phyloP scores from a whole-genome alignment of 257 asterid species.

The Scutellaria galericulata region DNA sequence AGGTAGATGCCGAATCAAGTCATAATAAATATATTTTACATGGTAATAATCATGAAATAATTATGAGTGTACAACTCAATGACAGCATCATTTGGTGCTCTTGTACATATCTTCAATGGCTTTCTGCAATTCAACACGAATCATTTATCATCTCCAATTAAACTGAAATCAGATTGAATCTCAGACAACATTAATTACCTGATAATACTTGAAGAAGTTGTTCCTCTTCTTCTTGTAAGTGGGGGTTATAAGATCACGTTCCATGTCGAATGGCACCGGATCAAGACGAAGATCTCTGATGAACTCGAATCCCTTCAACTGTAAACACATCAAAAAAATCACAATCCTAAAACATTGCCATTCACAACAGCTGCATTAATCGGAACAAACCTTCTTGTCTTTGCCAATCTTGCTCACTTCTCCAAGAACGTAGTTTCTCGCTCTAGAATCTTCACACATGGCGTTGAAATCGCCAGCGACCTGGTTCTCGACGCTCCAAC shows the following conservation, averaged over 20 bases:
- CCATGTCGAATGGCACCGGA: conserved; percentile 78
- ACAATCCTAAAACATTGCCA: not conserved
- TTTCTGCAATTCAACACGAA: conserved; percentile 52
- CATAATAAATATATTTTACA: not conserved
- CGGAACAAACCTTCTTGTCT: conserved; percentile 65
- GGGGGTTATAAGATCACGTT: conserved; percentile 78
- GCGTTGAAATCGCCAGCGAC: conserved; percentile 48
- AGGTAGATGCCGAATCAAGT: no score
- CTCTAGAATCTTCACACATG: conserved; percentile 58
- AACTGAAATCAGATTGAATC: not conserved
- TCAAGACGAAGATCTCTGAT: conserved; percentile 70
- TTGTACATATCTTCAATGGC: conserved; percentile 60
- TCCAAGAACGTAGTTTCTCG: conserved; percentile 52
- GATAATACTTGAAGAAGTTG: conserved; percentile 59
- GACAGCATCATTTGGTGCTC: conserved; percentile 43
- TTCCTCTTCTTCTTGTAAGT: conserved; percentile 86
- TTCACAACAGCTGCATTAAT: not conserved
- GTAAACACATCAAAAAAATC: conserved; percentile 20
- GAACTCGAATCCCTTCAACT: conserved; percentile 84
- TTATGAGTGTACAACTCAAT: no score
- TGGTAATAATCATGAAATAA: no score
- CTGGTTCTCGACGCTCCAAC: conserved; percentile 62
- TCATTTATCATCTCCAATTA: not conserved
- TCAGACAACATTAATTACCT: conserved; percentile 48
- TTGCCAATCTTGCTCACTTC: conserved; percentile 62